Evolutionary conservation across 768 basidiomycete genomes (phyloP), one percentile per base, ranked within the genome.

Genomic region (Amanita exitialis): DNA sequence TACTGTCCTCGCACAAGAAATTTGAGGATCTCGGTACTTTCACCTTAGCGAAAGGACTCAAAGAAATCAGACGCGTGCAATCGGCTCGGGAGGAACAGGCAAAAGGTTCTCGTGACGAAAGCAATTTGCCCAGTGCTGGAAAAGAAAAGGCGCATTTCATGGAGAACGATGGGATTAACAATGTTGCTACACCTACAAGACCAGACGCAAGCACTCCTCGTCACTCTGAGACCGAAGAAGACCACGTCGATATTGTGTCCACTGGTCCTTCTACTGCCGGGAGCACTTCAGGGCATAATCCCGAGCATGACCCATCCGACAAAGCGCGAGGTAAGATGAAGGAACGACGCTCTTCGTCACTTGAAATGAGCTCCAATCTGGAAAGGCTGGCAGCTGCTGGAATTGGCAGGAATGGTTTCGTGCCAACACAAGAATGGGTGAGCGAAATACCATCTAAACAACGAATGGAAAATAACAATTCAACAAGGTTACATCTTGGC

Each of bases 391-490:
- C 85, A n/a, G 73, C 78, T 27, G 71, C 73, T 15, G 83, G 81
- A 10, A 78, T 94, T 15, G 92, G 92, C 25, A 76, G 86, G 57
- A 94, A 91, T 63, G 90, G 92, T 2, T 99, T 97, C 66, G 74
- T 94, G 6, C 93, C 96, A 9, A 96, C 92, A 3, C 90, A 96
- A 63, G 91, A 92, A 79, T 99, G 96, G 95, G 92, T 91, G 56
- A 50, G 76, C 60, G n/a, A 49, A n/a, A 6, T 15, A 30, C 35
- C 28, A 44, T 41, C 30, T 47, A 16, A 15, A n/a, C 8, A 37
- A 35, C 1, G 1, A 41, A 37, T 28, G 30, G 16, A 35, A 28
- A n/a, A 53, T 10, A 20, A 38, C 30, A 13, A 53, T 9, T 7
- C 42, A n/a, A 25, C 44, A 38, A 88, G 87, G 86, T 92, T 3